A percentile compares a stretch with the other conserved stretches of the same genome.
phyloP scores from a whole-genome alignment of 2,329 filamentous ascomycete genomes.

The Talaromyces sp. region DNA sequence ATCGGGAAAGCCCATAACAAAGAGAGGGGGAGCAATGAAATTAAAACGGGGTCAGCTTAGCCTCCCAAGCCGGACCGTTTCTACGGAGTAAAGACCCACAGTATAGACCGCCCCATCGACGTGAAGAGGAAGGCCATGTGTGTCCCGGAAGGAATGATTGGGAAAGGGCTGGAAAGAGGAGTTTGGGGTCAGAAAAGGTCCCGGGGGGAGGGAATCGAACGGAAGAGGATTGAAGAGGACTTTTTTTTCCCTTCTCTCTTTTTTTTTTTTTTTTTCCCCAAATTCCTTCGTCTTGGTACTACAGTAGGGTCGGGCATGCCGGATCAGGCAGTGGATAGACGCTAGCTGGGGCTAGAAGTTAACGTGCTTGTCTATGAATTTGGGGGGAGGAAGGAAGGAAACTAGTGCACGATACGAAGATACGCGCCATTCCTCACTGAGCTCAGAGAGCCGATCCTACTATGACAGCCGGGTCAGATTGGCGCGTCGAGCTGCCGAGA shows the following conservation, averaged over 20 bases:
- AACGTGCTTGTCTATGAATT: not conserved
- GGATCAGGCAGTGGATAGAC: conserved; percentile 7
- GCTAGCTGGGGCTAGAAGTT: not conserved
- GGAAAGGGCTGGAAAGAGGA: not conserved
- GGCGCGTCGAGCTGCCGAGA: conserved; percentile 18
- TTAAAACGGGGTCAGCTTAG: conserved; percentile 5
- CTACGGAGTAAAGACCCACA: conserved; percentile 18
- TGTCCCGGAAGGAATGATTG: not conserved
- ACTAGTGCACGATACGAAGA: conserved; percentile 12
- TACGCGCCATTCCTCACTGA: conserved; percentile 2
- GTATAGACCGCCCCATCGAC: conserved; percentile 26
- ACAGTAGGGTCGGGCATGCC: conserved; percentile 6
- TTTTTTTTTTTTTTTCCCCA: not conserved
- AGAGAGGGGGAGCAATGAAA: not conserved
- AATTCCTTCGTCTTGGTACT: conserved; percentile 21
- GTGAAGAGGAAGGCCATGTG: conserved; percentile 11
- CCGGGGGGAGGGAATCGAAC: not conserved
- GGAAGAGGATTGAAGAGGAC: not conserved
- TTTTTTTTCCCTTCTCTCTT: not conserved
- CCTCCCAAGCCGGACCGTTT: conserved; percentile 26
- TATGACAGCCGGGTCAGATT: conserved; percentile 9
- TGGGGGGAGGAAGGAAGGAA: not conserved
- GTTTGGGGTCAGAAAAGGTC: not conserved
- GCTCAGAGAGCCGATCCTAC: conserved; percentile 5
- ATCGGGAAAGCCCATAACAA: not conserved